These are phyloP conservation scores for Porpolomopsis calyptriformis DNA, from an alignment of 768 basidiomycete species.

Conservation along the genomic window DNA sequence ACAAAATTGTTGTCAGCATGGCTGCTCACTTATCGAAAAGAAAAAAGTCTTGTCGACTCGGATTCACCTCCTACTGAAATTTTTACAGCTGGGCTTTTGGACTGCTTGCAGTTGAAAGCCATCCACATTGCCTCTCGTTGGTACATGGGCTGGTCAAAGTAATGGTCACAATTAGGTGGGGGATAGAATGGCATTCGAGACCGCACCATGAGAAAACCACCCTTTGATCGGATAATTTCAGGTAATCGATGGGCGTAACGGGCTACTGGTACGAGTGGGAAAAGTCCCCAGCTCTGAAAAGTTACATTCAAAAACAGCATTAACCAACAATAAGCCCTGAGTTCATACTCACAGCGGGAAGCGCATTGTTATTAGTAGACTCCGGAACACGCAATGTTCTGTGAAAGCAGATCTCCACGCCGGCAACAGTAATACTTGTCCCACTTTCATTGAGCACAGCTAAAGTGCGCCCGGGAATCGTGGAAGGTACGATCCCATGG, in stretches of 20 bases:
- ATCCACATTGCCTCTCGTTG: slow-evolving; percentile 13
- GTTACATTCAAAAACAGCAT: not conserved
- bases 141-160: slow-evolving; percentile 11
- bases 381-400: slow-evolving; percentile 14
- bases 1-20: not conserved
- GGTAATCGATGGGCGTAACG: slow-evolving; percentile 5
- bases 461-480: slow-evolving; percentile 9
- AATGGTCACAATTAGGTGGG: not conserved
- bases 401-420: slow-evolving; percentile 8
- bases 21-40: too few relatives aligned
- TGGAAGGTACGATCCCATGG: slow-evolving; percentile 7
- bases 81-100: slow-evolving; percentile 9
- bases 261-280: slow-evolving; percentile 8
- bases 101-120: not conserved
- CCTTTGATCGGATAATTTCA: slow-evolving; percentile 7
- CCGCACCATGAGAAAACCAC: slow-evolving; percentile 10
- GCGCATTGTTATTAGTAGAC: not conserved
- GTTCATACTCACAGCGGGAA: slow-evolving; percentile 8
- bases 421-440: not conserved
- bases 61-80: slow-evolving; percentile 11
- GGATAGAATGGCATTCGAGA: not conserved
- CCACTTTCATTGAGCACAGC: not conserved
- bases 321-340: not conserved
- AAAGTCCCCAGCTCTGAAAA: slow-evolving; percentile 7
- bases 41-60: too few relatives aligned